These are phyloP conservation scores for Mallotus repandus DNA, from an alignment of 441 rosid species.

Conservation along the genomic window DNA sequence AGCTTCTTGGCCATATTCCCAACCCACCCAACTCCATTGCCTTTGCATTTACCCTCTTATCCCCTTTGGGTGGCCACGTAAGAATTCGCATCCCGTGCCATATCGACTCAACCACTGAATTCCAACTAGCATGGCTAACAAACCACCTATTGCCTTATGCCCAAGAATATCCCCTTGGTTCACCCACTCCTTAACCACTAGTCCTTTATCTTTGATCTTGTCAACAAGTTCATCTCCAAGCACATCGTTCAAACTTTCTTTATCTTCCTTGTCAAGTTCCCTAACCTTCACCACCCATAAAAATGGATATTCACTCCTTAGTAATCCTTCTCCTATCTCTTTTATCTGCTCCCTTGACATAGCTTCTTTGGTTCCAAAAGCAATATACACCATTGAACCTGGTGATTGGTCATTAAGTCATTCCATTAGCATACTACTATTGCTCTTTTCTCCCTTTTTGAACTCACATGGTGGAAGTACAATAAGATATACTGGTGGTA, in stretches of 20 bases:
- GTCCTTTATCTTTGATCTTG: conserved; percentile 24
- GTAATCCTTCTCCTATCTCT: conserved; percentile 32
- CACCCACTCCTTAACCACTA: conserved; percentile 33
- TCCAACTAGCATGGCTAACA: conserved; percentile 47
- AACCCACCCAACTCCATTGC: conserved; percentile 32
- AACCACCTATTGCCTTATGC: conserved; percentile 31
- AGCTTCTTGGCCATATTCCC: conserved; percentile 27
- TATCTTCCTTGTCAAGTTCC: conserved; percentile 32
- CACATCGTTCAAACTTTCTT: conserved; percentile 19
- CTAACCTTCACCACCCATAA: conserved; percentile 34
- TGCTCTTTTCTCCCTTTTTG: neutral
- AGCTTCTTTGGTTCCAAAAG: conserved; percentile 36
- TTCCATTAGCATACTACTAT: neutral
- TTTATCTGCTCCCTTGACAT: conserved; percentile 32
- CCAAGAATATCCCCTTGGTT: conserved; percentile 32
- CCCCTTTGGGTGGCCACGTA: conserved; percentile 37
- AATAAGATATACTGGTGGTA: conserved; percentile 23
- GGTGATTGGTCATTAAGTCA: conserved; percentile 20
- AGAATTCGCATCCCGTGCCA: conserved; percentile 34
- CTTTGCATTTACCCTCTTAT: conserved; percentile 36
- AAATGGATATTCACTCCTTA: conserved; percentile 25
- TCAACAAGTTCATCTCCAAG: conserved; percentile 26
- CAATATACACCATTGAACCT: conserved; percentile 24
- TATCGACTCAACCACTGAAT: conserved; percentile 37
- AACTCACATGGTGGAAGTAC: conserved; percentile 23